phyloP scores from a whole-genome alignment of 2,329 filamentous ascomycete genomes.

The Stachybotrys chlorohalonatus region DNA sequence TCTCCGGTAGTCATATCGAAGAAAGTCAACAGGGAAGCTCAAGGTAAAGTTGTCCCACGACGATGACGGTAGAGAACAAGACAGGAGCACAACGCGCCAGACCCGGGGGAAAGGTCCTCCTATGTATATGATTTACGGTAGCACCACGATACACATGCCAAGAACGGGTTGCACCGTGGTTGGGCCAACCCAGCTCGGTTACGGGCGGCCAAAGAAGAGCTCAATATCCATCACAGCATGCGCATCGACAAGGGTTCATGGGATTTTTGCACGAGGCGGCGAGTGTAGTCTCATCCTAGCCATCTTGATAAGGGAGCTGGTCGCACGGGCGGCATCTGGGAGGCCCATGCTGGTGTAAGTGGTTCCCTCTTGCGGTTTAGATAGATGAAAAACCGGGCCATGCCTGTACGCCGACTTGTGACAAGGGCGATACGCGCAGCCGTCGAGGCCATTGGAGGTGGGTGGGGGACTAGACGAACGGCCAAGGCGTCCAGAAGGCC shows the following conservation, averaged over 20 bases:
- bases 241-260: neutral
- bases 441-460: neutral
- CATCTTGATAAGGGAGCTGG: neutral
- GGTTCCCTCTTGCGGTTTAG: neutral
- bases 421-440: neutral
- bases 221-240: neutral
- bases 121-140: neutral
- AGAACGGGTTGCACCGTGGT: neutral
- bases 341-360: neutral
- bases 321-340: neutral
- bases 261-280: neutral
- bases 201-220: neutral
- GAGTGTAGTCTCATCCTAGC: neutral
- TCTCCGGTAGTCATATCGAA: slow-evolving; percentile 15
- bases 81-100: neutral
- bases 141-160: neutral
- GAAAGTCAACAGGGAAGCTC: neutral
- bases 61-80: neutral
- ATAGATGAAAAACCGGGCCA: neutral
- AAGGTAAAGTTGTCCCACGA: neutral
- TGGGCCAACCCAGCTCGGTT: neutral
- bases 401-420: neutral
- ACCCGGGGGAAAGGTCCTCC: neutral
- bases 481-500: neutral
- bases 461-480: neutral